These are phyloP conservation scores for Daucus carota DNA, from an alignment of 129 eudicot genomes.

Conservation along the genomic window DNA sequence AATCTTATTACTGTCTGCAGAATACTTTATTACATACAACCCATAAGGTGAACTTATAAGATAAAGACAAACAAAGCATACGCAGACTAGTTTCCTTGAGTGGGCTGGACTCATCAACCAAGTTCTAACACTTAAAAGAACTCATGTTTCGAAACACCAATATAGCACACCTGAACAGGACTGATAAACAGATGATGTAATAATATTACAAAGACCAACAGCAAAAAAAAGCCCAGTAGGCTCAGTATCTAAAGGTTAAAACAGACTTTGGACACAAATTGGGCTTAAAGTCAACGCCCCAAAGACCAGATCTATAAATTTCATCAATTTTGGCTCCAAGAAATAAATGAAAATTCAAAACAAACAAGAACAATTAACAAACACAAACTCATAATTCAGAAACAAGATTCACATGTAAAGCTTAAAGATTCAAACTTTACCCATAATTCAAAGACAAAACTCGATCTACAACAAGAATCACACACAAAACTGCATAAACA, in stretches of 20 bases:
- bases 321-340: background rate
- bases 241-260: background rate
- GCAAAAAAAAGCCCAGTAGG: background rate
- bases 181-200: background rate
- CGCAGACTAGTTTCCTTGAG: background rate
- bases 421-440: background rate
- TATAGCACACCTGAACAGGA: background rate
- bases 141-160: background rate
- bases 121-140: background rate
- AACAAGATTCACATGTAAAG: background rate
- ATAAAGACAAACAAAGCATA: background rate
- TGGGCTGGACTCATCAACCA: background rate
- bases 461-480: background rate
- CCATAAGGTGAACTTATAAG: background rate
- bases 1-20: no score
- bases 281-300: conserved; percentile 1
- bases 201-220: background rate
- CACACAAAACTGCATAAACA: background rate
- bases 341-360: background rate
- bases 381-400: background rate
- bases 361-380: background rate
- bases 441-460: background rate
- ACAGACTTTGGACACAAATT: background rate
- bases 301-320: background rate
- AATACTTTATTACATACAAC: background rate